Base-by-base conservation (phyloP, 345 rosid genomes). In the Geranium rotundifolium region DNA sequence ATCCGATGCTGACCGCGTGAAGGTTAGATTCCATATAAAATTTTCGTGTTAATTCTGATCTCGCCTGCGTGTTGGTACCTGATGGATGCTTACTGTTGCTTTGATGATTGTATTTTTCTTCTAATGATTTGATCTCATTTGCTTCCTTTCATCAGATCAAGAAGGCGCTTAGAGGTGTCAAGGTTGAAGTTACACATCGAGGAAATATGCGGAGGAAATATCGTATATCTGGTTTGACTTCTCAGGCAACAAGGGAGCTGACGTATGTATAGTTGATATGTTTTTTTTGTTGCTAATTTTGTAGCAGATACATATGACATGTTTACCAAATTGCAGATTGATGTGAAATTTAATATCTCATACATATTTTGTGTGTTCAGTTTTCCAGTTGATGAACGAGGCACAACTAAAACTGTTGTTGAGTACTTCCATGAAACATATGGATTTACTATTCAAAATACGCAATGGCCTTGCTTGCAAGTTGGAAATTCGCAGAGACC, bases 161-260 rank as follows among this genome's bases (percentile, higher is more conserved):
- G 67, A 91, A 85, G 71, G 95, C 97, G 23, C 86, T 91, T 59
- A 82, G 97, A 80, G 97, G 97, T 59, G 89, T 91, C 34, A 86
- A 67, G 73, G 95, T 91, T 63, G 97, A 91, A 77, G 96, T 91
- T 65, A 91, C 97, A 0, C 97, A 88, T 64, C 83, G 97, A 14
- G 96, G 97, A 71, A 88, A 88, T 66, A 91, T 91, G 96, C 91
- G 97, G 13, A 77, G 97, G 52, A 91, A 91, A 71, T 91, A 91
- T 68, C 97, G 97, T 5, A 88, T 91, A 49, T 83, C 96, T 65
- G 96, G 95, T 54, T 73, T 91, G 67, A 91, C 97, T 57, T 84
- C 96, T 4, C 95, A 86, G 73, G 84, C 98, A 23, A 91, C 98
- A 63, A 81, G 95, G 19, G 96, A 91, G 71, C 70, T 91, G 31